Conservation (phyloP, 495 filamentous ascomycete genomes). For the Penicillium fimorum region DNA sequence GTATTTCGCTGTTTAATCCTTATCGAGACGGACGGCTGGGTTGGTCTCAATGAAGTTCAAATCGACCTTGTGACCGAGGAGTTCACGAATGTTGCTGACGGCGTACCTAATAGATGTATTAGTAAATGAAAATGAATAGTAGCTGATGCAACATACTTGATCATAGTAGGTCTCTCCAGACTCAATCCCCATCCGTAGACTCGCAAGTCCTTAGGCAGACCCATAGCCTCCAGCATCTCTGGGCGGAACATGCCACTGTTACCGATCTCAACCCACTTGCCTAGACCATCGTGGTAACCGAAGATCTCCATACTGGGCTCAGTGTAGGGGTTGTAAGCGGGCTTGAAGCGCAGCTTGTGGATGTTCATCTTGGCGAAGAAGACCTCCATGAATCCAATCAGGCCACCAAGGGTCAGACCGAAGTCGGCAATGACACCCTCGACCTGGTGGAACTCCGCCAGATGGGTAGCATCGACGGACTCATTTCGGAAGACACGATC, state of each 20-base stretch:
- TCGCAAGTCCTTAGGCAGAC: conserved; percentile 78
- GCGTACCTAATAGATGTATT: conserved; percentile 53
- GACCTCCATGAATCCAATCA: conserved; percentile 95
- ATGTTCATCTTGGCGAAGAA: conserved; percentile 98
- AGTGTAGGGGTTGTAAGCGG: conserved; percentile 98
- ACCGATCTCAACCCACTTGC: conserved; percentile 93
- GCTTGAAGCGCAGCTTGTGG: conserved; percentile 85
- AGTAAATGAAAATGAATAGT: conserved; percentile 3
- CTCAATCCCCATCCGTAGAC: conserved; percentile 91
- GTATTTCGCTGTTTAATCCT: conserved; percentile 49
- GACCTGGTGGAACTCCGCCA: conserved; percentile 98
- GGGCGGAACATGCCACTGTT: conserved; percentile 98
- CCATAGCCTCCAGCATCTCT: conserved; percentile 92
- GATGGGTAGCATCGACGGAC: conserved; percentile 91
- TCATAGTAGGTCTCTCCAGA: conserved; percentile 96
- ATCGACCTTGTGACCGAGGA: conserved; percentile 83
- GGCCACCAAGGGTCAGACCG: conserved; percentile 80
- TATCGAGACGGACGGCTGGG: conserved; percentile 78
- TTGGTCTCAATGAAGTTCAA: conserved; percentile 78
- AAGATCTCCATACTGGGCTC: conserved; percentile 98
- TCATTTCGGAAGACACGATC: conserved; percentile 97
- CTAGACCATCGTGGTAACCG: conserved; percentile 83
- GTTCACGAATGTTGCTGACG: conserved; percentile 79
- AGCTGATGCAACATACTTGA: conserved; percentile 59
- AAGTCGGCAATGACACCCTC: conserved; percentile 98